Conservation (phyloP, 768 basidiomycete genomes). For the Tulasnella calospora region DNA sequence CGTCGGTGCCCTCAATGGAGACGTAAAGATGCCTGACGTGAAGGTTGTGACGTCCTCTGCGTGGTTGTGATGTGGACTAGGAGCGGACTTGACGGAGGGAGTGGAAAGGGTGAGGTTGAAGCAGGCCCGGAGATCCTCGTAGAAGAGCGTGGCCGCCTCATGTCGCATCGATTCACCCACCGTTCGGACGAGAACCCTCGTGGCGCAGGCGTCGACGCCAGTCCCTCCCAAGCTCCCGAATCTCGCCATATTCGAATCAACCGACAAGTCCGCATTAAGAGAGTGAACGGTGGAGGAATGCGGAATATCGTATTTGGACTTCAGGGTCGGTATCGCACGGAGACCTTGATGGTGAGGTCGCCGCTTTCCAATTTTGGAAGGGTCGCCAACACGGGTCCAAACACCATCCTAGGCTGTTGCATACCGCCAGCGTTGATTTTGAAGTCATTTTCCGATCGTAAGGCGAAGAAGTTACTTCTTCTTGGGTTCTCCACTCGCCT, state of each 20-base stretch:
- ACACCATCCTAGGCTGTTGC: neutral
- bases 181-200: neutral
- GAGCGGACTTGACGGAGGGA: slow-evolving; percentile 1
- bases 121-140: neutral
- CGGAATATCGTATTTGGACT: neutral
- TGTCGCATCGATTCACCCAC: slow-evolving; percentile 9
- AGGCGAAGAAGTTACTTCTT: too few species aligned
- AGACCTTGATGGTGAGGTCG: neutral
- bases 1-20: neutral
- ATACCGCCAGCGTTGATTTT: too few species aligned
- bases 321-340: neutral
- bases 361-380: neutral
- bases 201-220: neutral
- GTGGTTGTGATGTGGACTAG: neutral
- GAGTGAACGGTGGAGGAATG: neutral
- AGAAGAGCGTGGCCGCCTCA: neutral
- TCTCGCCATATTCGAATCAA: neutral
- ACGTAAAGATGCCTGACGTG: neutral
- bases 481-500: too few species aligned
- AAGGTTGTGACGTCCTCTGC: neutral
- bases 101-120: neutral
- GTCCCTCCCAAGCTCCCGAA: neutral
- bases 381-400: neutral
- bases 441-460: too few species aligned
- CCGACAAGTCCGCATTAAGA: too few species aligned